These are phyloP conservation scores for Salvia splendens DNA, from an alignment of 257 asterid genomes.

Conservation along the genomic window DNA sequence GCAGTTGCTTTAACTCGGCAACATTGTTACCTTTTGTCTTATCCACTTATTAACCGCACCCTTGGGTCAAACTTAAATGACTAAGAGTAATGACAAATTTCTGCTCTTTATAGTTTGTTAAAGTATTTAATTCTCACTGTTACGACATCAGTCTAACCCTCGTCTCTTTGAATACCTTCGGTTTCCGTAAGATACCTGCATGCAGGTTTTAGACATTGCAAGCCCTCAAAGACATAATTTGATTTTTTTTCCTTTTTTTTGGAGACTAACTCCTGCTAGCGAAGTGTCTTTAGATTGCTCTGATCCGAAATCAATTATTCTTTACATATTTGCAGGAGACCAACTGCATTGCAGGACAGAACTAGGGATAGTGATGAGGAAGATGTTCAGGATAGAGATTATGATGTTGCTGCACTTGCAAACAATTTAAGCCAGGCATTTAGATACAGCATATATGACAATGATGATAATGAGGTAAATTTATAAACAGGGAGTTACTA, in stretches of 20 bases:
- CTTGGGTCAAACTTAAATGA: conserved; percentile 22
- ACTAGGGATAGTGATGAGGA: conserved; percentile 94
- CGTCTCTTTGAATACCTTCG: conserved; percentile 1
- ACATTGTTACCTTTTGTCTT: background rate
- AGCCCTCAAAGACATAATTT: background rate
- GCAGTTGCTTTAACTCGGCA: conserved; percentile 1
- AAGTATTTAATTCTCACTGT: background rate
- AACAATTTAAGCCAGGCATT: conserved; percentile 92
- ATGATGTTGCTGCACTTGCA: conserved; percentile 89
- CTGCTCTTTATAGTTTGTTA: background rate
- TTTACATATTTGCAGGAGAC: conserved; percentile 65
- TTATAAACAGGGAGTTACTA: conserved; percentile 3
- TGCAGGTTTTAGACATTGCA: background rate
- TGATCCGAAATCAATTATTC: conserved; percentile 24
- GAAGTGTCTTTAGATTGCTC: conserved; percentile 6
- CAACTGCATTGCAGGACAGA: conserved; percentile 85
- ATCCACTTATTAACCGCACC: background rate
- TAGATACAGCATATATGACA: conserved; percentile 79
- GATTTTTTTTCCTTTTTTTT: background rate
- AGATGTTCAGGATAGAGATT: conserved; percentile 84
- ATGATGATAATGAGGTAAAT: conserved; percentile 75
- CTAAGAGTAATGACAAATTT: background rate
- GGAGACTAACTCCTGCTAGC: background rate
- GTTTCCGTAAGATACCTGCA: background rate
- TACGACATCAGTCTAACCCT: background rate